Evolutionary conservation across 805 yeast genomes (phyloP), one percentile per base, ranked within the genome.

Genomic region (Suhomyces prunicola): DNA sequence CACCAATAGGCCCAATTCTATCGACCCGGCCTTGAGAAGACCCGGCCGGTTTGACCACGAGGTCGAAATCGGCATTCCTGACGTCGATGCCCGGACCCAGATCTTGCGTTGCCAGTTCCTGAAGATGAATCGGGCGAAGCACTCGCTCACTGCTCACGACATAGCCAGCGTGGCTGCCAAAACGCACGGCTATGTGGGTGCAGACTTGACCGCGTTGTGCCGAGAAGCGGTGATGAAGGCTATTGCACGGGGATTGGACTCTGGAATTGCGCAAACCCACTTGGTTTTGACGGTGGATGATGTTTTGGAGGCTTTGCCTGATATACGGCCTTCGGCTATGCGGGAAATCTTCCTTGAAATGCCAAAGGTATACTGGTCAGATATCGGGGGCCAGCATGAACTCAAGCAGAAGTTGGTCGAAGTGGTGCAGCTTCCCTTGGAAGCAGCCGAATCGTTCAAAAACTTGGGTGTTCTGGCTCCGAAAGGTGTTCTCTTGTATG

Each of bases 161-260:
- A 79, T 92, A n/a, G 65, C 71, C n/a, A 61, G 60, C 1, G 71
- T 92, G 42, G 90, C 97, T 0, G 68, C 82, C 4, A 86, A 83
- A 63, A 92, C 98, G 0, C 99, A 94, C 69, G 99, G 99, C 5
- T 94, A 90, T 64, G 99, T 94, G 1, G 99, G 99, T 46, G 97
- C 98, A 0, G 99, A 94, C 71, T 70, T 94, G 47, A 83, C 88
- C 3, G 96, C 97, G 0, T 74, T 94, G 22, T 84, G 92, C 55
- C 76, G 97, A 48, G 99, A 94, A 64, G 82, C 96, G 6, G 97
- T 90, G 0, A 83, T 92, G 87, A 82, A 80, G 55, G 86, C 96
- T 1, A 88, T 94, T 15, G 82, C 85, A 50, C 72, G 88, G 50
- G 86, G 86, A 0, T 59, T 86, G 6, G 63, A 62, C n/a, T 41